Base-by-base conservation (phyloP, 2,329 filamentous ascomycete species). In the Fusarium tanahbumbuense region DNA sequence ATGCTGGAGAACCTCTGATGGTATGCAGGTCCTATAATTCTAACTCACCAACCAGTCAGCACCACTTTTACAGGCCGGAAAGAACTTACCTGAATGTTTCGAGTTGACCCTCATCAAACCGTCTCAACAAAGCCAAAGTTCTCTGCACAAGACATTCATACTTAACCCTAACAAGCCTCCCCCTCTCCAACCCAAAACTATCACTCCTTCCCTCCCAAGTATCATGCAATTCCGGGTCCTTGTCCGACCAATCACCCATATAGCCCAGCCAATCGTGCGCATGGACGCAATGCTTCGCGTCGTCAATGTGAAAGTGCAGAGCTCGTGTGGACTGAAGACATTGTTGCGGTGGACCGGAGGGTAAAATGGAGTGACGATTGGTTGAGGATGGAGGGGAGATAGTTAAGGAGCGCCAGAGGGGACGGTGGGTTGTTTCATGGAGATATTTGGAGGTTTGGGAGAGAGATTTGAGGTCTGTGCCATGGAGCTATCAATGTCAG, bases 111-210 rank as follows among this genome's bases (percentile, higher is more conserved):
- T 52, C n/a, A 0, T 20, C 23, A 2, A 65, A 41, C 2, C 32
- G 52, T 1, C 15, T 1, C 2, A 65, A 22, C 18, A 52, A n/a
- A 0, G 16, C 22, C 27, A 65, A 22, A 22, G 46, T 27, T 18
- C 60, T 23, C 11, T 64, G 52, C 4, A 53, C 32, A 11, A 64
- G 52, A 27, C 61, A 64, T 8, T 64, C 60, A 25, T 50, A 64
- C 15, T 58, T 64, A 0, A 64, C 52, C 2, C 52, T 28, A 2
- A 64, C 45, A 34, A 64, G 52, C 2, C 23, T 50, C 0, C 60
- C 32, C 1, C 37, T 6, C 2, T 10, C 37, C 0, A 49, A 3
- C 0, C 49, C 44, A 34, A 48, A 57, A 4, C 20, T 64, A 15
- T 57, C 37, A 2, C 37, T 28, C 8, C 15, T 22, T 2, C 37